Evolutionary conservation across 148 eudicot species (phyloP).

Genomic region (Fagopyrum esculentum): DNA sequence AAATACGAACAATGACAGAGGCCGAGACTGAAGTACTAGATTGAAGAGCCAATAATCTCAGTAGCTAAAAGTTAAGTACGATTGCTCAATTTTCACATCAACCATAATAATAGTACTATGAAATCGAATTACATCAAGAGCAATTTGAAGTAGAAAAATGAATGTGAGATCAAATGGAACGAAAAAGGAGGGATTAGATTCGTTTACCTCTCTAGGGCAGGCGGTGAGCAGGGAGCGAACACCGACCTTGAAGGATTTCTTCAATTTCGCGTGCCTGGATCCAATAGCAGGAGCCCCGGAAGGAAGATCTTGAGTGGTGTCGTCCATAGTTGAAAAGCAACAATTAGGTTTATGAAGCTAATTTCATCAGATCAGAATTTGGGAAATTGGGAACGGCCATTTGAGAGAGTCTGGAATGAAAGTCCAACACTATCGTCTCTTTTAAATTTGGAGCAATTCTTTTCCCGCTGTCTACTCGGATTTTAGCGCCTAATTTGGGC

Average conservation of each 20-base stretch:
- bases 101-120: background rate
- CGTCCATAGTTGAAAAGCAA: conserved; percentile 24
- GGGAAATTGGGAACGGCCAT: background rate
- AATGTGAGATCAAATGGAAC: background rate
- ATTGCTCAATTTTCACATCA: background rate
- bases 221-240: conserved; percentile 51
- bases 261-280: conserved; percentile 38
- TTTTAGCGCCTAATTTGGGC: background rate
- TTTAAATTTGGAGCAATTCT: background rate
- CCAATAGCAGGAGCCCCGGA: conserved; percentile 20
- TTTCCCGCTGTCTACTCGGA: background rate
- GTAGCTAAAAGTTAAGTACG: background rate
- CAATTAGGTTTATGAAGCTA: background rate
- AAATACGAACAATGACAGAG: background rate
- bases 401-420: background rate
- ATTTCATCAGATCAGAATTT: background rate
- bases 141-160: background rate
- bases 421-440: background rate
- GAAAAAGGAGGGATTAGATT: background rate
- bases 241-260: conserved; percentile 42
- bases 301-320: conserved; percentile 9
- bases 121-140: background rate
- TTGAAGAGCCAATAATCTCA: background rate
- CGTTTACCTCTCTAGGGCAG: conserved; percentile 52
- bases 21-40: background rate